Conservation (phyloP, 441 rosid species). For the Euphorbia celastroides region DNA sequence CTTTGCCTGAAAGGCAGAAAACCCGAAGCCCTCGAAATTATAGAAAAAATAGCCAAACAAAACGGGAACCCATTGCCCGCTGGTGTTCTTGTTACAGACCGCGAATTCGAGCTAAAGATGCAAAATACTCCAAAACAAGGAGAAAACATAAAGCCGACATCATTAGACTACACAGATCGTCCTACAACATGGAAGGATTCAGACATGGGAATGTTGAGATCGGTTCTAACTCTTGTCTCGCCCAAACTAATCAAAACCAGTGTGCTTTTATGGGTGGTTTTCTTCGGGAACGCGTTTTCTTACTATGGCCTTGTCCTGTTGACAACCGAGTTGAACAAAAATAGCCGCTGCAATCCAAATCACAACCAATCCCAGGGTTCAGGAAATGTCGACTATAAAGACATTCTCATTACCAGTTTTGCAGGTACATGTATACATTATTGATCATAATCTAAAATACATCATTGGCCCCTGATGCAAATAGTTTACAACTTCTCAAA, state of each 20-base stretch:
- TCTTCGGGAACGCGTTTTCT: conserved; percentile 82
- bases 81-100: conserved; percentile 57
- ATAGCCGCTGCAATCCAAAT: conserved; percentile 34
- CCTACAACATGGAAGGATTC: conserved; percentile 27
- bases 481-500: too few relatives aligned
- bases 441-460: too few relatives aligned
- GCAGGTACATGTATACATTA: conserved; percentile 45
- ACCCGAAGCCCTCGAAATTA: conserved; percentile 35
- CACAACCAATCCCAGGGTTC: conserved; percentile 27
- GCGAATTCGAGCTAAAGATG: conserved; percentile 40
- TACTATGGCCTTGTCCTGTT: conserved; percentile 87
- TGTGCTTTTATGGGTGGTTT: conserved; percentile 70
- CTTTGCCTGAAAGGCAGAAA: conserved; percentile 50
- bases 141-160: conserved; percentile 28
- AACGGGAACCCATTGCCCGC: conserved; percentile 39
- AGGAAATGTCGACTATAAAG: conserved; percentile 50
- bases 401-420: conserved; percentile 69
- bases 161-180: not conserved
- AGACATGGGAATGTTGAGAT: conserved; percentile 33
- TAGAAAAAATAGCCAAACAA: conserved; percentile 39
- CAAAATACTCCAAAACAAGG: conserved; percentile 33
- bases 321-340: conserved; percentile 76
- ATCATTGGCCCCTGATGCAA: too few relatives aligned
- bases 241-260: conserved; percentile 58
- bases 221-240: conserved; percentile 58